Conservation (phyloP, 83 land plant species). For the Picea abies region DNA sequence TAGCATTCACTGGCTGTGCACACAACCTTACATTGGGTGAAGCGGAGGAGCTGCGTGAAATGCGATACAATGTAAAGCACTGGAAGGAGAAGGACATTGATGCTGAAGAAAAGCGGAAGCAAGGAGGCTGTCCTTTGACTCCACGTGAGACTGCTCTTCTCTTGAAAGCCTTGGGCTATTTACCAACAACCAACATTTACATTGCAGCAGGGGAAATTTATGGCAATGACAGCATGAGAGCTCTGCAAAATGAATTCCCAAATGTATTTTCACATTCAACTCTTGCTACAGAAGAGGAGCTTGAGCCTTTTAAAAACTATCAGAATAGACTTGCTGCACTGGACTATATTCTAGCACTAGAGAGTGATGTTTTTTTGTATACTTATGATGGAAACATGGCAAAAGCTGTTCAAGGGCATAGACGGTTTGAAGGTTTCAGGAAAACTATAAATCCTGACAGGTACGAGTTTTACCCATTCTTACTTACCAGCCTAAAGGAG, state of each 20-base stretch:
- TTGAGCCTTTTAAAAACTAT: conserved; percentile 36
- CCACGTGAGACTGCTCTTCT: conserved; percentile 80
- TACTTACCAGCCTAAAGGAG: neutral
- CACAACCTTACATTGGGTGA: conserved; percentile 62
- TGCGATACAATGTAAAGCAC: conserved; percentile 61
- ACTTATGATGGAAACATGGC: conserved; percentile 94
- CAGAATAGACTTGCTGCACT: conserved; percentile 81
- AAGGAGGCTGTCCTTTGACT: conserved; percentile 79
- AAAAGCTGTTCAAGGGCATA: conserved; percentile 79
- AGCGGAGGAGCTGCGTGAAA: conserved; percentile 48
- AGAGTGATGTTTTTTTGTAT: conserved; percentile 79
- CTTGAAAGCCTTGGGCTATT: conserved; percentile 79
- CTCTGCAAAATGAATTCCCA: conserved; percentile 52
- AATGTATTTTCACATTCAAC: conserved; percentile 60
- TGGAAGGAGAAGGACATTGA: conserved; percentile 89
- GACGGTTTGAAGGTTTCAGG: conserved; percentile 68
- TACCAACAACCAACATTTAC: conserved; percentile 62
- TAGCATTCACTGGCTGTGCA: conserved; percentile 87
- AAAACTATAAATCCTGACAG: conserved; percentile 79
- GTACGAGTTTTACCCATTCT: conserved; percentile 24
- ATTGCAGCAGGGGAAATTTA: conserved; percentile 81
- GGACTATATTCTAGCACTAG: conserved; percentile 69
- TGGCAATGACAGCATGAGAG: conserved; percentile 55
- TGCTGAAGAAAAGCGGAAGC: conserved; percentile 31
- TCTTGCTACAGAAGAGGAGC: conserved; percentile 64